phyloP scores from a whole-genome alignment of 192 early-diverging fungal genomes.

The Gorgonomyces haynaldii region DNA sequence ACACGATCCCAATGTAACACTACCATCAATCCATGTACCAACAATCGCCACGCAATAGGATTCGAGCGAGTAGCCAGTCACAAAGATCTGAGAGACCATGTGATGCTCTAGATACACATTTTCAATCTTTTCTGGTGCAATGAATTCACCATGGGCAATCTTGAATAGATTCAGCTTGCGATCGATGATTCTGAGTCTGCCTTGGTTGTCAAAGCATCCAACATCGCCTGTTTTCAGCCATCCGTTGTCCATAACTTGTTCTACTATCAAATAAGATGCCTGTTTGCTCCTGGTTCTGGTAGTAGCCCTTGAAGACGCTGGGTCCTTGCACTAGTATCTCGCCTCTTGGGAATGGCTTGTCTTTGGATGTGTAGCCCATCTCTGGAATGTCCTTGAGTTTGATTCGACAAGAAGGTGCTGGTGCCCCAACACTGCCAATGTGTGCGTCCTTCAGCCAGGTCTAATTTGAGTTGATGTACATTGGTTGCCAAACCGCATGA shows the following conservation, averaged over 20 bases:
- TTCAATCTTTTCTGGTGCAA: slow-evolving; percentile 71
- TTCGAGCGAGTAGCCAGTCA: slow-evolving; percentile 87
- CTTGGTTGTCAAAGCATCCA: slow-evolving; percentile 54
- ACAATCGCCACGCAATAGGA: slow-evolving; percentile 68
- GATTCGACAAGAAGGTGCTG: slow-evolving; percentile 43
- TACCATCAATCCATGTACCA: slow-evolving; percentile 18
- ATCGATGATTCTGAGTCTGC: slow-evolving; percentile 60
- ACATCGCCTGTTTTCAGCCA: slow-evolving; percentile 86
- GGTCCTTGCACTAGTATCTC: slow-evolving; percentile 60
- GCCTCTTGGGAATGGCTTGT: slow-evolving; percentile 85
- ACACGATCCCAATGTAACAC: slow-evolving; percentile 22
- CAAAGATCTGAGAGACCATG: slow-evolving; percentile 76
- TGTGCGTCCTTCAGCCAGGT: slow-evolving; percentile 45
- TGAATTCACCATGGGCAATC: slow-evolving; percentile 70
- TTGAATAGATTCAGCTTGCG: slow-evolving; percentile 45
- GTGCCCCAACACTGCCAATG: slow-evolving; percentile 68
- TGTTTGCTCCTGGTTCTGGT: slow-evolving; percentile 44
- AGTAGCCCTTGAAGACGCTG: slow-evolving; percentile 9
- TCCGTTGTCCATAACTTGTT: slow-evolving; percentile 65
- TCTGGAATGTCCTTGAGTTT: slow-evolving; percentile 84
- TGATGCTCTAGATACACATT: slow-evolving; percentile 56
- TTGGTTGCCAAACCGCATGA: slow-evolving; percentile 12
- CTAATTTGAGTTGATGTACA: too few species aligned
- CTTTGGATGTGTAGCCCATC: slow-evolving; percentile 76
- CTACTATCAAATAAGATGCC: slow-evolving; percentile 2